These are phyloP conservation scores for Chloris gayana DNA, from an alignment of 176 grass and related monocot genomes.

Conservation along the genomic window DNA sequence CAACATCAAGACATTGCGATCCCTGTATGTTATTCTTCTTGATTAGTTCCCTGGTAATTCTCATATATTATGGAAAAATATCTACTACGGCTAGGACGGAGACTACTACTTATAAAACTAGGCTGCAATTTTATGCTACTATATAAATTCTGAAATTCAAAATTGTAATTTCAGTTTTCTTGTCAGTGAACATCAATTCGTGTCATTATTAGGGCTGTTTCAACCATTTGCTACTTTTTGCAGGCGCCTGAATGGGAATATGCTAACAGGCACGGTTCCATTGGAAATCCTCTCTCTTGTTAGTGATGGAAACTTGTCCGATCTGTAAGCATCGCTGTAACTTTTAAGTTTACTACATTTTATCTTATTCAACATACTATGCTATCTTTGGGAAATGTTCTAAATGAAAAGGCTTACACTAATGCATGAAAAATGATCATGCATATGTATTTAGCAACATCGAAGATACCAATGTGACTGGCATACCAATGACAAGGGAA, in stretches of 20 bases:
- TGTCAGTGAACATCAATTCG: neutral
- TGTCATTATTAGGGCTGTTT: neutral
- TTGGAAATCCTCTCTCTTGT: conserved; percentile 29
- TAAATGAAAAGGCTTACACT: no score
- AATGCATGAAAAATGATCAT: no score
- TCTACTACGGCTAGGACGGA: no score
- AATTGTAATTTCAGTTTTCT: neutral
- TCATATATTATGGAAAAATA: no score
- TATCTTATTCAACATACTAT: no score
- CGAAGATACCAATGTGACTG: no score
- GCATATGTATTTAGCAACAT: no score
- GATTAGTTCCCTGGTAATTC: no score
- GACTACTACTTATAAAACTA: no score
- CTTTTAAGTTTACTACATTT: no score
- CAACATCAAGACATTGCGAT: conserved; percentile 27
- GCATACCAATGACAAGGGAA: no score
- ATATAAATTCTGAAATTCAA: neutral
- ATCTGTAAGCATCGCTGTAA: conserved; percentile 23
- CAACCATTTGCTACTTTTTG: neutral
- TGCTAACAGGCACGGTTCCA: neutral
- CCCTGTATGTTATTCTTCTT: conserved; percentile 30
- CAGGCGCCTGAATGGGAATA: conserved; percentile 30
- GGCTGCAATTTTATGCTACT: neutral
- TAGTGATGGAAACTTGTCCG: conserved; percentile 6
- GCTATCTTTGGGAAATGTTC: no score